phyloP scores from a whole-genome alignment of 164 flowering plant genomes.

The Amborella trichopoda region DNA sequence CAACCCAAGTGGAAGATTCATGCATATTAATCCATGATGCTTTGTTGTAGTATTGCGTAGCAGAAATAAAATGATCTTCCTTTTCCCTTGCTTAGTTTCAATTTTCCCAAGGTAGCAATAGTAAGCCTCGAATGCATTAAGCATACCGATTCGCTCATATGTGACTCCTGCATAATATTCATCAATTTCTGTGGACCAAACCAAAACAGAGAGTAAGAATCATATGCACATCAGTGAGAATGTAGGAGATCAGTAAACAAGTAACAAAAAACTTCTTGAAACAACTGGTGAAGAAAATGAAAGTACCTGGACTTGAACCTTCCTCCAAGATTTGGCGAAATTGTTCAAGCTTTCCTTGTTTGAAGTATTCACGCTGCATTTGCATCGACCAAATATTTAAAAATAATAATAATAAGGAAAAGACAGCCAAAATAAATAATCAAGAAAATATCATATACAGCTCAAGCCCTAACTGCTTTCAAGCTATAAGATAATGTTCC shows the following conservation, averaged over 20 bases:
- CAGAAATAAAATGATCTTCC: conserved; percentile 73
- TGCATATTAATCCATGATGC: conserved; percentile 95
- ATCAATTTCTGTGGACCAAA: conserved; percentile 65
- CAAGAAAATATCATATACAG: too few species aligned
- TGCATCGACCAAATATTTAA: too few species aligned
- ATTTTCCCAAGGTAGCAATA: conserved; percentile 85
- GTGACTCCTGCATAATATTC: conserved; percentile 92
- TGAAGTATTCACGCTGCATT: conserved; percentile 96
- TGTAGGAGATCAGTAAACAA: too few species aligned
- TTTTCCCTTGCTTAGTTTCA: conserved; percentile 82
- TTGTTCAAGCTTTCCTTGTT: conserved; percentile 85
- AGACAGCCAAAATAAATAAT: too few species aligned
- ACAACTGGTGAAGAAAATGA: too few species aligned
- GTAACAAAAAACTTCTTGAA: too few species aligned
- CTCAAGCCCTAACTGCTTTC: too few species aligned
- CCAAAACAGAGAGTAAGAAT: too few species aligned
- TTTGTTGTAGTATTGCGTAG: conserved; percentile 80
- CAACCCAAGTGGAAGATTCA: conserved; percentile 98
- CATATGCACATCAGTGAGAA: too few species aligned
- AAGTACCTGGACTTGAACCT: conserved; percentile 95
- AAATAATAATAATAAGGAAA: too few species aligned
- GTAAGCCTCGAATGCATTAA: conserved; percentile 92
- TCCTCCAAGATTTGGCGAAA: conserved; percentile 86
- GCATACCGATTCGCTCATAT: conserved; percentile 87
- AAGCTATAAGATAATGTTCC: too few species aligned